phyloP scores from a whole-genome alignment of 352 stramenopile genomes.

The Phytophthora fragariaefolia region DNA sequence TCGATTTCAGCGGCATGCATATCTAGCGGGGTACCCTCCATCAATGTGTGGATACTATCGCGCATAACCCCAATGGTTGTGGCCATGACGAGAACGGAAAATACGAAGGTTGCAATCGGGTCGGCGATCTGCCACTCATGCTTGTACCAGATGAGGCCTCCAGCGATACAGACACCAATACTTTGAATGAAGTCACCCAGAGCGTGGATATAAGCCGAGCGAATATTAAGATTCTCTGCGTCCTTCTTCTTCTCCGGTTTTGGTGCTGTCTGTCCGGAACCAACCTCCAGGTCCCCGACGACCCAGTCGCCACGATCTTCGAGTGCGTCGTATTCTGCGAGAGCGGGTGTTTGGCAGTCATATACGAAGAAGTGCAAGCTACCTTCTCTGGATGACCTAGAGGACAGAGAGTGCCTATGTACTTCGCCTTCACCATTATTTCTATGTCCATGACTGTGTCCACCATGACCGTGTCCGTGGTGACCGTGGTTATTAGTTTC shows the following conservation, averaged over 20 bases:
- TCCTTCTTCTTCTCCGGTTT: slow-evolving; percentile 34
- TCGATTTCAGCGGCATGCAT: slow-evolving; percentile 87
- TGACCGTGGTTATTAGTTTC: slow-evolving; percentile 3
- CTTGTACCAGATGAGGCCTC: slow-evolving; percentile 95
- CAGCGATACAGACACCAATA: slow-evolving; percentile 94
- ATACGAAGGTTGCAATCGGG: slow-evolving; percentile 96
- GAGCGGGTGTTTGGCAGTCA: background rate
- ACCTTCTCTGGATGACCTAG: background rate
- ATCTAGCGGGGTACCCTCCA: slow-evolving; percentile 93
- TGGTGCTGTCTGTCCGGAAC: slow-evolving; percentile 1
- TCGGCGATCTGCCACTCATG: slow-evolving; percentile 95
- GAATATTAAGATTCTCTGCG: slow-evolving; percentile 93
- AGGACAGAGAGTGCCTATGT: background rate
- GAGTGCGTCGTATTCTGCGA: background rate
- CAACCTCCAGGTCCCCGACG: slow-evolving; percentile 24
- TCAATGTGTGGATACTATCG: slow-evolving; percentile 91
- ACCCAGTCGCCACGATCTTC: background rate
- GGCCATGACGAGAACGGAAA: slow-evolving; percentile 93
- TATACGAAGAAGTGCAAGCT: background rate
- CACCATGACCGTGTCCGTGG: slow-evolving; percentile 39
- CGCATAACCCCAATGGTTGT: slow-evolving; percentile 92
- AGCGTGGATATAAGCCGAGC: slow-evolving; percentile 96
- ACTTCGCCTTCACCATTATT: background rate
- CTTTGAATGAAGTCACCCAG: slow-evolving; percentile 96
- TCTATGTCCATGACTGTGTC: slow-evolving; percentile 19